Percentiles rank a stretch among this genome's conserved stretches.
phyloP scores from a whole-genome alignment of 148 eudicot species.

The Limonium bicolor region DNA sequence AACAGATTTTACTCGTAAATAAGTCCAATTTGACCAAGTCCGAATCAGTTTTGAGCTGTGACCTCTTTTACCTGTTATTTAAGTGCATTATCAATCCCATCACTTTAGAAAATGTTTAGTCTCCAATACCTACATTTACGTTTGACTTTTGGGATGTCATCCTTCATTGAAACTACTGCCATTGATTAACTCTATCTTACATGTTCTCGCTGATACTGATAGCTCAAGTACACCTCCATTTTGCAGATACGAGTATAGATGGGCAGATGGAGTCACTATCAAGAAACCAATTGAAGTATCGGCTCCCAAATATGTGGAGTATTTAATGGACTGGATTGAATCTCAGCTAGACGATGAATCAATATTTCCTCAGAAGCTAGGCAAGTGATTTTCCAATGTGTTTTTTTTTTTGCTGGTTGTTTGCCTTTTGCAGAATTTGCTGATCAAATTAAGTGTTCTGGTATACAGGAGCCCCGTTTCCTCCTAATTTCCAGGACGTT shows the following conservation, averaged over 20 bases:
- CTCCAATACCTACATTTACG: too few species aligned
- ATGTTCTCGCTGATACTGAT: background rate
- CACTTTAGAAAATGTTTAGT: too few species aligned
- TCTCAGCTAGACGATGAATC: conserved; percentile 28
- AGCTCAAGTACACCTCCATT: background rate
- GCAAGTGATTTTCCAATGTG: conserved; percentile 6
- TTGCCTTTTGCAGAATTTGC: too few species aligned
- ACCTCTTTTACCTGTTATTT: too few species aligned
- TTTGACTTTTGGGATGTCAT: too few species aligned
- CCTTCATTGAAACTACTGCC: too few species aligned
- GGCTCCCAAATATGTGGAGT: conserved; percentile 33
- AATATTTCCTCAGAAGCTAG: conserved; percentile 24
- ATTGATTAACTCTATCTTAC: too few species aligned
- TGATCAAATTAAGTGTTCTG: background rate
- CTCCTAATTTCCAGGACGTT: conserved; percentile 25
- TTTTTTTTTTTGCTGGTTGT: too few species aligned
- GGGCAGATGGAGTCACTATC: conserved; percentile 35
- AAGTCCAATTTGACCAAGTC: too few species aligned
- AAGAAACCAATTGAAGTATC: conserved; percentile 35
- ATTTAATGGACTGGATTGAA: conserved; percentile 35
- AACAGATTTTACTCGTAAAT: too few species aligned
- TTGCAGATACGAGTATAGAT: conserved; percentile 28
- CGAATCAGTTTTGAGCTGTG: too few species aligned
- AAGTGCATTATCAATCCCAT: too few species aligned
- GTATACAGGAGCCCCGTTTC: conserved; percentile 32